phyloP scores from a whole-genome alignment of 1,284 basidiomycete species.

The Schizopora paradoxa region DNA sequence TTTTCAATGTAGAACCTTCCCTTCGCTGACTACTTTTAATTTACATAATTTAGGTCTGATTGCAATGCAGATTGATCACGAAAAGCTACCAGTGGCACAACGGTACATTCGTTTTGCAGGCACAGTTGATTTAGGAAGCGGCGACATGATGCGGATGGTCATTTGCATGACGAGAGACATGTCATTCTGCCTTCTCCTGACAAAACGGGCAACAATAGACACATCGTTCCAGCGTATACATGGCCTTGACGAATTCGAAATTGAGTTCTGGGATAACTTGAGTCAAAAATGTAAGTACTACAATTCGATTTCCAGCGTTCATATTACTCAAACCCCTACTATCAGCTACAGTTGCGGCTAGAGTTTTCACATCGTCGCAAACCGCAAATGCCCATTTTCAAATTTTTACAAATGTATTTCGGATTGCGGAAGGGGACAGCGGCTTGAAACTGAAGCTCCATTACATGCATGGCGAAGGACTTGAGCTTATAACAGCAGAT shows the following conservation, averaged over 20 bases:
- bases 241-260: slow-evolving; percentile 26
- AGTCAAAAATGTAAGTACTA: slow-evolving; percentile 21
- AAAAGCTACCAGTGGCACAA: background rate
- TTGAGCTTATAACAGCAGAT: slow-evolving; percentile 23
- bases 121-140: slow-evolving; percentile 1
- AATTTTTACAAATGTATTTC: slow-evolving; percentile 22
- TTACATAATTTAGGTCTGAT: background rate
- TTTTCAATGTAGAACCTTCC: background rate
- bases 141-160: slow-evolving; percentile 15
- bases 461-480: slow-evolving; percentile 24
- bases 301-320: no score
- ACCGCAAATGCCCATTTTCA: slow-evolving; percentile 24
- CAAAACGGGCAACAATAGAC: slow-evolving; percentile 22
- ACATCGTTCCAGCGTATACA: slow-evolving; percentile 25
- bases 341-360: slow-evolving; percentile 20
- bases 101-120: slow-evolving; percentile 19
- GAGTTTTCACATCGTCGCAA: slow-evolving; percentile 25
- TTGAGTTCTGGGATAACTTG: slow-evolving; percentile 24
- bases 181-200: slow-evolving; percentile 19
- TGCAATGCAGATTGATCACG: background rate
- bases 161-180: slow-evolving; percentile 24
- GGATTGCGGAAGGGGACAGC: slow-evolving; percentile 21
- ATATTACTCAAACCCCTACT: background rate
- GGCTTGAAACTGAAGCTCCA: slow-evolving; percentile 19
- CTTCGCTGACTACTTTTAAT: background rate